Evolutionary conservation across 176 grass and related monocot species (phyloP), one percentile per base, ranked within the genome.

Genomic region (Neostapfia colusana): DNA sequence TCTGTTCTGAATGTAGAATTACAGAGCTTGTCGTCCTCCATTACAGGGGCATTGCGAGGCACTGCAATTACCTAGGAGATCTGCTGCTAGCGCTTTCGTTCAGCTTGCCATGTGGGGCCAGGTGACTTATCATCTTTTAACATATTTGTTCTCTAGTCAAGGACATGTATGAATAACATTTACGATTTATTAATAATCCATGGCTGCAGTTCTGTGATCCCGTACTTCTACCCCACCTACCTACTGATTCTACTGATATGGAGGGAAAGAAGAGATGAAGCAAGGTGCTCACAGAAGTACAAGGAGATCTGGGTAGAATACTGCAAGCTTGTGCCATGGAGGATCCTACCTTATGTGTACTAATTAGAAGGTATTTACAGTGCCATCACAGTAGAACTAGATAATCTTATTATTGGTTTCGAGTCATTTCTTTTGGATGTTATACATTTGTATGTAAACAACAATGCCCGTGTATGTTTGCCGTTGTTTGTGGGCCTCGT

Each of bases 11-110:
- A 60, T 25, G 9, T 79, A 59, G 45, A 78, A 67, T 67, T 38
- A 69, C 37, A 54, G 53, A 44, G 25, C 11, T 40, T 8, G 1
- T 15, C 23, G 57, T 72, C 74, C 46, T 76, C 14, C 68, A 10
- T 44, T 27, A 17, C 74, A 98, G 95, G 95, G 91, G 91, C 49
- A 90, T 94, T 57, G 84, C 95, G 36, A 84, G 95, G 80, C 91
- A 98, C 76, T 98, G 95, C 67, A 98, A 98, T 76, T 98, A 98
- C 72, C 89, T 98, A 13, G 95, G 95, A 27, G 91, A 98, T 75
- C 67, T 94, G 44, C 50, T 94, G 46, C 87, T 98, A 6, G 95
- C 95, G 2, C 87, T 98, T 70, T 98, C 95, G 13, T 98, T 98
- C 82, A 94, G 91, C 77, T 75, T 98, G 77, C 95, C 95, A 4